A percentile compares a stretch with the other conserved stretches of the same genome.
These are phyloP conservation scores for Thermochaetoides dissita DNA, from an alignment of 2,329 filamentous ascomycete genomes.

Conservation along the genomic window DNA sequence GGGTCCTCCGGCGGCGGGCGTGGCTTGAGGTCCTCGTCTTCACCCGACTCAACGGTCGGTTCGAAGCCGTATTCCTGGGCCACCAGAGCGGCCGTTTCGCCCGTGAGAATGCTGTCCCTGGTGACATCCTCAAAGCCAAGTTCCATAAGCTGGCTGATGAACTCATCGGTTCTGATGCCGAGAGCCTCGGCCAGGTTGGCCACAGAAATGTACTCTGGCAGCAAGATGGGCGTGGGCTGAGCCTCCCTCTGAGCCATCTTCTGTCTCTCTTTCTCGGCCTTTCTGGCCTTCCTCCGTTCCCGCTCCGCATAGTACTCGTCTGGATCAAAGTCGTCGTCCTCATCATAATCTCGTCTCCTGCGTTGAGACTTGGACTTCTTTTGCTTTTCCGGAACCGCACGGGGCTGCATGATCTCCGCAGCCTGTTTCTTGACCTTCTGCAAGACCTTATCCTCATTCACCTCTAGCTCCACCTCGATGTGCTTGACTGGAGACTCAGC, in stretches of 20 bases:
- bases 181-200: slow-evolving; percentile 64
- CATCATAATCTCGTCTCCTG: slow-evolving; percentile 18
- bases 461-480: not conserved
- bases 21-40: slow-evolving; percentile 55
- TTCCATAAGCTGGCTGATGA: slow-evolving; percentile 62
- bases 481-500: too few relatives aligned
- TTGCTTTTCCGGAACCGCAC: slow-evolving; percentile 2
- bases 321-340: slow-evolving; percentile 29
- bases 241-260: slow-evolving; percentile 23
- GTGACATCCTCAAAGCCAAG: slow-evolving; percentile 82
- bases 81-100: slow-evolving; percentile 79
- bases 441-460: not conserved
- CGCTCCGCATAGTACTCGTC: slow-evolving; percentile 14
- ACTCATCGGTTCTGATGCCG: slow-evolving; percentile 54
- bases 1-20: slow-evolving; percentile 55
- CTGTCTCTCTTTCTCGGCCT: slow-evolving; percentile 27
- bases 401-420: too few relatives aligned
- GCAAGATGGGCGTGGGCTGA: slow-evolving; percentile 46
- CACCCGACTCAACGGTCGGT: slow-evolving; percentile 56
- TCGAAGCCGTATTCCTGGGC: slow-evolving; percentile 89
- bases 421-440: too few relatives aligned
- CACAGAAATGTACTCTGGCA: slow-evolving; percentile 90
- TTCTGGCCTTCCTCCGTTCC: slow-evolving; percentile 26
- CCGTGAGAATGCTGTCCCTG: slow-evolving; percentile 73
- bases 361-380: slow-evolving; percentile 7